Evolutionary conservation across 352 stramenopile species (phyloP).

Genomic region (Phytophthora sansomeana): DNA sequence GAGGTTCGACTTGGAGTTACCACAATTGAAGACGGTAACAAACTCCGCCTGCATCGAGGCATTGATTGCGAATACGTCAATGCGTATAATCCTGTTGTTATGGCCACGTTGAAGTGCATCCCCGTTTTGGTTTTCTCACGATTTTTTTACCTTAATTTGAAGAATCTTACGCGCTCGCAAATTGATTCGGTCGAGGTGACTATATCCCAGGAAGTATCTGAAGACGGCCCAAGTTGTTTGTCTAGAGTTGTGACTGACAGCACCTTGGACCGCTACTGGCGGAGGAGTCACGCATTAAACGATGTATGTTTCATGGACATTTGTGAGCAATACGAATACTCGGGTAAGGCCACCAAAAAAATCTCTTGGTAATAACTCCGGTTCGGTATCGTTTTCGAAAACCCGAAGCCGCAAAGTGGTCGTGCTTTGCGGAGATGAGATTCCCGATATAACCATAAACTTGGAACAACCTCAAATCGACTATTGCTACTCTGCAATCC

Average conservation of each 20-base stretch:
- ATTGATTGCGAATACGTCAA: conserved; percentile 37
- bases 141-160: conserved; percentile 19
- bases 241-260: neutral
- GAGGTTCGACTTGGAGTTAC: neutral
- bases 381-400: neutral
- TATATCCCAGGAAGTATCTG: neutral
- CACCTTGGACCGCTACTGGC: conserved; percentile 19
- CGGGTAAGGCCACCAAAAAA: neutral
- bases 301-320: conserved; percentile 12
- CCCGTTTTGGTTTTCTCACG: conserved; percentile 36
- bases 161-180: neutral
- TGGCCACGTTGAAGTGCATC: conserved; percentile 26
- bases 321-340: conserved; percentile 19
- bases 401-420: neutral
- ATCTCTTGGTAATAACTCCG: neutral
- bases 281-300: neutral
- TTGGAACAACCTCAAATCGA: neutral
- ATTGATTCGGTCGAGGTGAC: neutral
- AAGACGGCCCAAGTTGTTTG: neutral
- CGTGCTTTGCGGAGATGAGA: neutral
- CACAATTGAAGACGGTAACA: neutral
- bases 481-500: conserved; percentile 1
- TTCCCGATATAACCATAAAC: neutral
- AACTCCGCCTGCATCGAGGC: neutral
- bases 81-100: conserved; percentile 22